phyloP scores from a whole-genome alignment of 2,329 filamentous ascomycete species.

The Cadophora sp. region DNA sequence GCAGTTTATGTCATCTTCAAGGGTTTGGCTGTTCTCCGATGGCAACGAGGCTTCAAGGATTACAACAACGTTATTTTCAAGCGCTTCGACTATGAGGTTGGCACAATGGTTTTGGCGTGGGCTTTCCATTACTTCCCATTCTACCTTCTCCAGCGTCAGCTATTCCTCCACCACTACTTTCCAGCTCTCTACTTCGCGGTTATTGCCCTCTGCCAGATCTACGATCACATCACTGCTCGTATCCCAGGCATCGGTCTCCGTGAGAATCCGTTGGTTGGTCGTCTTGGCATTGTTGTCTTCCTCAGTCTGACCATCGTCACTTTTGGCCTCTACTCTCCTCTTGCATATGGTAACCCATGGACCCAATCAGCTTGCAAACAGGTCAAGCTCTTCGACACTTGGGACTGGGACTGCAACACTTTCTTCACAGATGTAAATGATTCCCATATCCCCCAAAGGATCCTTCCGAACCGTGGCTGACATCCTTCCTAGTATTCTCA shows the following conservation, averaged over 20 bases:
- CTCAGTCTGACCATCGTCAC: slow-evolving; percentile 75
- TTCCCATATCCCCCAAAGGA: slow-evolving; percentile 38
- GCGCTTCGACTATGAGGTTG: slow-evolving; percentile 97
- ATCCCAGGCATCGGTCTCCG: slow-evolving; percentile 71
- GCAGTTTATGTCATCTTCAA: slow-evolving; percentile 83
- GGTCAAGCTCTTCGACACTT: slow-evolving; percentile 85
- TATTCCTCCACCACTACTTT: slow-evolving; percentile 99
- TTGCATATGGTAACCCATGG: slow-evolving; percentile 94
- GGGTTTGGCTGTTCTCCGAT: slow-evolving; percentile 83
- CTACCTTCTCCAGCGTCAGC: slow-evolving; percentile 95
- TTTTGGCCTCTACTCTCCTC: slow-evolving; percentile 85
- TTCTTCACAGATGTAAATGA: slow-evolving; percentile 85
- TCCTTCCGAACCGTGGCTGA: slow-evolving; percentile 38
- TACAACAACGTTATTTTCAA: slow-evolving; percentile 86
- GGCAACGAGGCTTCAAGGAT: slow-evolving; percentile 92
- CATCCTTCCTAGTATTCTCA: slow-evolving; percentile 45
- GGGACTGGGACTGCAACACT: slow-evolving; percentile 98
- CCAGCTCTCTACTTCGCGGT: slow-evolving; percentile 96
- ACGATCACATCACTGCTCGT: slow-evolving; percentile 83
- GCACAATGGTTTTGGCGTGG: slow-evolving; percentile 90
- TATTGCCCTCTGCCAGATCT: slow-evolving; percentile 85
- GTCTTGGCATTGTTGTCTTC: slow-evolving; percentile 75
- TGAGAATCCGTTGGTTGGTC: slow-evolving; percentile 76
- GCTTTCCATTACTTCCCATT: slow-evolving; percentile 99
- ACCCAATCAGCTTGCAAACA: slow-evolving; percentile 85